Base-by-base conservation (phyloP, 805 yeast genomes). In the Metschnikowia shivogae region DNA sequence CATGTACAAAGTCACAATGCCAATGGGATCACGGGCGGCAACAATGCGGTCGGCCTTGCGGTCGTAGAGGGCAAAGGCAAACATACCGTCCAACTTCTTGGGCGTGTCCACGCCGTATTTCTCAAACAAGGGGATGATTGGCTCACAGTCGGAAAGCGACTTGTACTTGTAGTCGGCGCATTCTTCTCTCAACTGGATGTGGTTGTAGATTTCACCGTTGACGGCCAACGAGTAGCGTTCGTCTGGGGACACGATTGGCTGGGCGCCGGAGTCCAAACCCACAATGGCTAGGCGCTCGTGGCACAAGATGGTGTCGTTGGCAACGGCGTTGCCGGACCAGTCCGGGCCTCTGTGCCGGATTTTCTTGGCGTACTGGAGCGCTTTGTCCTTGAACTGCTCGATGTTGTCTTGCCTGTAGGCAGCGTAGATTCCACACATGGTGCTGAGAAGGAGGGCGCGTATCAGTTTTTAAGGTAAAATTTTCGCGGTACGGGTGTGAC, bases 271-370 rank as follows among this genome's bases (percentile, higher is more conserved):
- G 67, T 89, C 97, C 58, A 93, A 77, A 58, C 99, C 99, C 50
- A 93, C 99, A 64, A 93, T 90, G 55, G 98, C 95, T 65, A 93
- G 77, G 76, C 99, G 87, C 76, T 93, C 99, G 67, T 93, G 99
- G 58, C 86, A 83, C 56, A 93, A 70, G 55, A 93, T 83, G 39
- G 97, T 88, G 54, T 74, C 66, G 83, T 89, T 87, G 82, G 87
- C 87, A 63, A 82, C 81, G 54, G 77, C 65, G 81, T 89, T 89
- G 62, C 99, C 99, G 32, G 89, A 78, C 99, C 99, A 93, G 72
- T 93, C 99, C 56, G 99, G 99, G 62, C 99, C 99, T 72, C 99
- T 84, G 72, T 93, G 99, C 74, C 99, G 84, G 66, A 92, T 85
- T 71, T 90, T 81, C 70, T 89, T 92, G 51, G 98, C 78, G 65